These are phyloP conservation scores for Sporobolomyces pararoseus DNA, from an alignment of 768 basidiomycete species.

Conservation along the genomic window DNA sequence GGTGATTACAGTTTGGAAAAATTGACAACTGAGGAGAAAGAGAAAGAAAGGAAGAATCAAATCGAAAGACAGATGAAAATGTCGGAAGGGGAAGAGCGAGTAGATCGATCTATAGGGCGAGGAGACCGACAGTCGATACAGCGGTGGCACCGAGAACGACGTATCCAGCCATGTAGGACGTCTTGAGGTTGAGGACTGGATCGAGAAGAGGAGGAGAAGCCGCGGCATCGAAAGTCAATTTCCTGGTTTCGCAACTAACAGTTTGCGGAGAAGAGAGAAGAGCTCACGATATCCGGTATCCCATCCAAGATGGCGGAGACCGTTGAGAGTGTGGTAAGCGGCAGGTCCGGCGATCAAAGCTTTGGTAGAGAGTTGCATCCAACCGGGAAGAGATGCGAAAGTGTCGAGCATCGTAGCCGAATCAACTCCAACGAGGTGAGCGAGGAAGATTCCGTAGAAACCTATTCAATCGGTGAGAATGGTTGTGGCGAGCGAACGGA, in stretches of 20 bases:
- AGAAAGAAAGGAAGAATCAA: neutral
- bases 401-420: constrained; percentile 71
- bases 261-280: neutral
- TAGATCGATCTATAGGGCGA: constrained; percentile 9
- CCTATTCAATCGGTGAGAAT: constrained; percentile 52
- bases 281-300: constrained; percentile 80
- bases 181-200: constrained; percentile 78
- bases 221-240: neutral
- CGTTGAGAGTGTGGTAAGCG: constrained; percentile 85
- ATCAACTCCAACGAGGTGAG: constrained; percentile 75
- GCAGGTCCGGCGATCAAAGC: constrained; percentile 77
- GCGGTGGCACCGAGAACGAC: constrained; percentile 75
- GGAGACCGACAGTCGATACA: constrained; percentile 60
- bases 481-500: neutral
- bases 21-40: constrained; percentile 22
- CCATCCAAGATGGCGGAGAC: constrained; percentile 84
- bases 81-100: neutral
- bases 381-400: constrained; percentile 67
- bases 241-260: neutral
- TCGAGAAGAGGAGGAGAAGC: neutral
- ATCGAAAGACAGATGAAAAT: neutral
- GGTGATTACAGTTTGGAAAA: constrained; percentile 2
- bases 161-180: constrained; percentile 76
- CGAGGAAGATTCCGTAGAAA: constrained; percentile 80
- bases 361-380: constrained; percentile 72